Base-by-base conservation (phyloP, 768 basidiomycete species). In the Tubosaeta sp. region DNA sequence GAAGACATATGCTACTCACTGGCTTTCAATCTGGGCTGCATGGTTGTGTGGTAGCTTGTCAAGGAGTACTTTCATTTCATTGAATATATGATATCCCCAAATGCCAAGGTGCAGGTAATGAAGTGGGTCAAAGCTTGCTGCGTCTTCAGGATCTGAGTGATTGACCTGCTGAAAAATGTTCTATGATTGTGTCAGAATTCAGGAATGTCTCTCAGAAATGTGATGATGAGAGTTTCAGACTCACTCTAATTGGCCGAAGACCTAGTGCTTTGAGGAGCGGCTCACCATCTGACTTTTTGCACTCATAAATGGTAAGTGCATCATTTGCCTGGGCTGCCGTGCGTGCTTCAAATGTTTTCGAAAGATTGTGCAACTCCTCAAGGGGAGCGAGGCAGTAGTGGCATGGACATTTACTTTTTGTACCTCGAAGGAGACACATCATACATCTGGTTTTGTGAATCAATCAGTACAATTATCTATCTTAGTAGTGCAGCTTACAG, bases 401-500 rank as follows among this genome's bases (percentile, higher is more conserved):
- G n/a, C n/a, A n/a, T n/a, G n/a, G n/a, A n/a, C n/a, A n/a, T n/a
- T n/a, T n/a, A n/a, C n/a, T n/a, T n/a, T n/a, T n/a, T n/a, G n/a
- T n/a, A n/a, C n/a, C n/a, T n/a, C n/a, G n/a, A n/a, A n/a, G n/a
- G n/a, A n/a, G n/a, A n/a, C n/a, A n/a, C 27, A 29, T 29, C 8
- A 29, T 29, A 8, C 27, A 29, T 29, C 27, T 29, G 8, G 5
- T 29, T 29, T 5, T 8, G 8, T 29, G 5, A 29, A 29, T 29
- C 4, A 29, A 4, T 29, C 8, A 5, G 27, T 4, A n/a, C n/a
- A n/a, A 29, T 29, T 29, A 29, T 29, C 4, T 29, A 29, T 5
- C 4, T 5, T 8, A n/a, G n/a, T n/a, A n/a, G n/a, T n/a, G n/a
- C n/a, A n/a, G 8, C 72, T 29, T 66, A 76, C 76, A 71, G 69